Base-by-base conservation (phyloP, 2,329 filamentous ascomycete species). In the Neonectria neomacrospora region DNA sequence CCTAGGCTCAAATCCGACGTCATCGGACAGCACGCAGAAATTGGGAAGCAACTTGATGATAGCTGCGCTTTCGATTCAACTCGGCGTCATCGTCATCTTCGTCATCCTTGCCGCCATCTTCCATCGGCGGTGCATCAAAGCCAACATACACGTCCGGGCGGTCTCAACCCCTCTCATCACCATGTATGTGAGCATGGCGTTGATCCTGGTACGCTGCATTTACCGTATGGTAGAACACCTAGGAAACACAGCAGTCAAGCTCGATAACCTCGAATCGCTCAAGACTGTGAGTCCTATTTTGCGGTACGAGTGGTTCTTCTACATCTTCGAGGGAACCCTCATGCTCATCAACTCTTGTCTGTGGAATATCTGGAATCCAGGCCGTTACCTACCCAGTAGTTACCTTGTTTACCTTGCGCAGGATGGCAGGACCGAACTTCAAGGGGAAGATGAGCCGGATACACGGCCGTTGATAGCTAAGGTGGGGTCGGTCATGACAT, bases 211-310 rank as follows among this genome's bases (percentile, higher is more conserved):
- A 3, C 81, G 86, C n/a, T 88, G 85, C 56, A 79, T 88, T 58
- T 89, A 81, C 71, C 82, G 86, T 10, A 79, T 84, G 0, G 79
- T 86, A 18, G 86, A 88, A 74, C 87, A 85, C 75, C 87, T 86
- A 66, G 79, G 78, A 54, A 71, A 82, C 16, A 80, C 50, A 71
- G 74, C 2, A 62, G 41, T 34, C 68, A 65, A 39, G 18, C 37
- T 39, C 8, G 37, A 39, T 10, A 16, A 39, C 16, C 2, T 18
- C 6, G 37, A 39, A 18, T 39, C 37, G 11, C 37, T 39, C 37
- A 39, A 39, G 37, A 39, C 1, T 34, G 58, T 83, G 2, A 81
- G 78, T 18, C 80, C 83, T 0, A 75, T 85, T 23, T 56, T 86
- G 18, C 79, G 83, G 18, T 83, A 86, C 65, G 85, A 88, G 73